Conservation (phyloP, 2,329 filamentous ascomycete species). For the Bretziella fagacearum region DNA sequence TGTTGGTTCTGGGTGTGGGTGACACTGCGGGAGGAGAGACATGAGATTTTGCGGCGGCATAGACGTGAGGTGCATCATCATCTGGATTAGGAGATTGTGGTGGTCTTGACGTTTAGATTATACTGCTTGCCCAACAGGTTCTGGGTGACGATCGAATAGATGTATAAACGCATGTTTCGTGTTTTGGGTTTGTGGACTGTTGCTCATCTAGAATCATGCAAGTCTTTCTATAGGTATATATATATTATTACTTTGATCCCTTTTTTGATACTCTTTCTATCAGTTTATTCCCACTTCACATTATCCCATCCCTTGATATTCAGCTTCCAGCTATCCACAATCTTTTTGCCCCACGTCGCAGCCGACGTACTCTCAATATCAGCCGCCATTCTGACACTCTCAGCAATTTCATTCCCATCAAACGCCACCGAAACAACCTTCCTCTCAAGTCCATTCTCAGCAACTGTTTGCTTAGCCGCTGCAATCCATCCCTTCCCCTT, state of each 20-base stretch:
- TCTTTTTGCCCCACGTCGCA: slow-evolving; percentile 16
- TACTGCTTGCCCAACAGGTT: no score
- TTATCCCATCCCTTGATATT: slow-evolving; percentile 19
- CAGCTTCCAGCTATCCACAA: slow-evolving; percentile 17
- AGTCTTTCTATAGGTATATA: no score
- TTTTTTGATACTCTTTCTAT: background rate
- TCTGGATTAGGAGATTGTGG: slow-evolving; percentile 1
- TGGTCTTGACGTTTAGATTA: background rate
- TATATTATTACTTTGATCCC: no score
- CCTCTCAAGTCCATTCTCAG: slow-evolving; percentile 18
- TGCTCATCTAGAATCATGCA: no score
- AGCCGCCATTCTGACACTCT: slow-evolving; percentile 54
- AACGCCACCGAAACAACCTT: slow-evolving; percentile 24
- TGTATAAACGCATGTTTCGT: no score
- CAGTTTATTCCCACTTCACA: slow-evolving; percentile 17
- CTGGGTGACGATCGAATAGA: no score
- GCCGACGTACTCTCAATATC: slow-evolving; percentile 72
- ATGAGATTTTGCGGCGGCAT: slow-evolving; percentile 24
- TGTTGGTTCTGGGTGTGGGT: slow-evolving; percentile 78
- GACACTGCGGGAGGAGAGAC: slow-evolving; percentile 49
- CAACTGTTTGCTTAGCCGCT: slow-evolving; percentile 20
- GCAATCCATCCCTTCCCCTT: slow-evolving; percentile 21
- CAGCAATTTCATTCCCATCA: slow-evolving; percentile 66
- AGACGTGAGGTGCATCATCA: slow-evolving; percentile 10
- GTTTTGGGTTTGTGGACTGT: no score